Percentiles rank a stretch among this genome's conserved stretches.
These are phyloP conservation scores for Pharnaceum exiguum DNA, from an alignment of 148 eudicot species.

Conservation along the genomic window DNA sequence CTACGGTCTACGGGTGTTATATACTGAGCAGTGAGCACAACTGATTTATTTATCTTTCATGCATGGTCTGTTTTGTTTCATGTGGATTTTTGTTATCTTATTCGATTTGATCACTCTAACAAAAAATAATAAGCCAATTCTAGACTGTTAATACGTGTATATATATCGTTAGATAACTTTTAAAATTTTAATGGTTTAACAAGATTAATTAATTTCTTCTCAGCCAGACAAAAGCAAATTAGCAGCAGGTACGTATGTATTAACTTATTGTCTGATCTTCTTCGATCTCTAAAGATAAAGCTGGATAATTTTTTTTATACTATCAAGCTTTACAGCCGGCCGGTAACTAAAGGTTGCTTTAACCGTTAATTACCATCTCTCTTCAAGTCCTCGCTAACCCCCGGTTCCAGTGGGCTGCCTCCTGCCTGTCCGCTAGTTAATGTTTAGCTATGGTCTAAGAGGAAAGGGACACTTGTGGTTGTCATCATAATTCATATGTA, in stretches of 20 bases:
- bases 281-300: background rate
- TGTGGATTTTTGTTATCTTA: constrained; percentile 14
- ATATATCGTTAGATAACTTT: background rate
- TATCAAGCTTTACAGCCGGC: background rate
- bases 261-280: background rate
- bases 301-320: background rate
- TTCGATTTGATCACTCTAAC: constrained; percentile 1
- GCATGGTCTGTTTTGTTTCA: constrained; percentile 20
- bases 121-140: background rate
- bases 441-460: background rate
- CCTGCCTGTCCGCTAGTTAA: constrained; percentile 17
- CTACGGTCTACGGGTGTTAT: too few species aligned
- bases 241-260: too few species aligned
- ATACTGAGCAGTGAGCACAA: background rate
- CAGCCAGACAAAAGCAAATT: constrained; percentile 6
- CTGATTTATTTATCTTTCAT: background rate
- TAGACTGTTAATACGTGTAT: background rate
- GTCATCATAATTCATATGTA: too few species aligned
- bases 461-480: constrained; percentile 10
- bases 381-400: too few species aligned
- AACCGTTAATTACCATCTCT: constrained; percentile 4
- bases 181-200: too few species aligned
- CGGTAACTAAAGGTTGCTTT: constrained; percentile 3
- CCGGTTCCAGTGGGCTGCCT: constrained; percentile 29
- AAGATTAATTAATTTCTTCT: too few species aligned